Conservation (phyloP, 768 basidiomycete genomes). For the Suillus bovinus region DNA sequence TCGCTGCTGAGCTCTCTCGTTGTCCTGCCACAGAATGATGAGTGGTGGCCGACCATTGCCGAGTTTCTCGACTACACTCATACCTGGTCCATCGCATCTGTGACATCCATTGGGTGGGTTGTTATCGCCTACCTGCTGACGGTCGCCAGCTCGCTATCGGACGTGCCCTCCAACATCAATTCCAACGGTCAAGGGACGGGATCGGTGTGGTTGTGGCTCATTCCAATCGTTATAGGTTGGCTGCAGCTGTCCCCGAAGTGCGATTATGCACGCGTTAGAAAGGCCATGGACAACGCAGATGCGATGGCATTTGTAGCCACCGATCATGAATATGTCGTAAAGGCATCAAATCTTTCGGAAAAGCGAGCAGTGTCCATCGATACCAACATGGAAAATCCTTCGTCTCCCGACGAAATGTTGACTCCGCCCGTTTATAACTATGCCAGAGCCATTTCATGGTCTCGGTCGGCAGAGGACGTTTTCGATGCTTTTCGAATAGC, state of each 20-base stretch:
- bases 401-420: constrained; percentile 25
- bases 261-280: constrained; percentile 31
- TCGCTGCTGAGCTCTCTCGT: constrained; percentile 41
- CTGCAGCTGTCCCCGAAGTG: constrained; percentile 42
- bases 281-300: constrained; percentile 34
- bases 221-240: constrained; percentile 43
- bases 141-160: constrained; percentile 30
- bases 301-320: constrained; percentile 25
- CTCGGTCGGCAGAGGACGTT: constrained; percentile 10
- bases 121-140: constrained; percentile 44
- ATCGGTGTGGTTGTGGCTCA: constrained; percentile 44
- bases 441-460: constrained; percentile 24
- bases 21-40: constrained; percentile 42
- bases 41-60: constrained; percentile 40
- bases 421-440: constrained; percentile 30
- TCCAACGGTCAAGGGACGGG: constrained; percentile 40
- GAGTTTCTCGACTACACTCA: constrained; percentile 38
- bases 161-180: constrained; percentile 22
- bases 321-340: neutral
- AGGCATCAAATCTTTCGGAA: constrained; percentile 3
- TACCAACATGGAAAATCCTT: neutral
- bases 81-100: constrained; percentile 42
- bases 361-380: constrained; percentile 7
- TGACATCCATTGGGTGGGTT: constrained; percentile 44
- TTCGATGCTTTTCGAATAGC: constrained; percentile 6